phyloP scores from a whole-genome alignment of 1,139 yeast species.

The Sporopachydermia cereana region DNA sequence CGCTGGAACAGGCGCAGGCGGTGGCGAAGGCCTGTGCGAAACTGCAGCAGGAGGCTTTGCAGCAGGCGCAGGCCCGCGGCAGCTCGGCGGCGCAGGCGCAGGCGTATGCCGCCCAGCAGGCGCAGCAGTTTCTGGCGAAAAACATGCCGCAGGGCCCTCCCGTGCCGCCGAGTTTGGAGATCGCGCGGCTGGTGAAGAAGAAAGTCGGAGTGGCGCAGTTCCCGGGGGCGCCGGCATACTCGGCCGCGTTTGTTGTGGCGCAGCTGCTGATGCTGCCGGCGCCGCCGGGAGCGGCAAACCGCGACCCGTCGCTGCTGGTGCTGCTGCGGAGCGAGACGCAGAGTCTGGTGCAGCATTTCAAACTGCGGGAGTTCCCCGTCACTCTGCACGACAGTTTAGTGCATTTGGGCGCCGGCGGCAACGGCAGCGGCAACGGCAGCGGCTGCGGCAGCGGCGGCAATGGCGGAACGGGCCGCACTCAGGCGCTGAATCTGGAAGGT shows the following conservation, averaged over 20 bases:
- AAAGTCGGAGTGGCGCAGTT: background rate
- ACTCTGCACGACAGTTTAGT: background rate
- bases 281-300: background rate
- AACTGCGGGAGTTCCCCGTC: background rate
- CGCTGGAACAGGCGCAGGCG: slow-evolving; percentile 9
- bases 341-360: background rate
- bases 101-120: background rate
- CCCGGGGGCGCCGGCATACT: background rate
- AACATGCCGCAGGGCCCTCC: background rate
- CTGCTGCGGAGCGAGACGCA: background rate
- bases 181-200: slow-evolving; percentile 1
- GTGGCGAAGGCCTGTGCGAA: slow-evolving; percentile 8
- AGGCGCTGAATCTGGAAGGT: background rate
- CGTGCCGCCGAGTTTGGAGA: background rate
- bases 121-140: slow-evolving; percentile 4
- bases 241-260: background rate
- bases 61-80: background rate
- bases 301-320: background rate
- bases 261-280: background rate
- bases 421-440: background rate
- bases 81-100: background rate
- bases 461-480: background rate
- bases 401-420: background rate
- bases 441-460: background rate
- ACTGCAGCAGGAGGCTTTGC: background rate